Evolutionary conservation across 345 rosid genomes (phyloP).

Genomic region (Geranium rotundifolium): DNA sequence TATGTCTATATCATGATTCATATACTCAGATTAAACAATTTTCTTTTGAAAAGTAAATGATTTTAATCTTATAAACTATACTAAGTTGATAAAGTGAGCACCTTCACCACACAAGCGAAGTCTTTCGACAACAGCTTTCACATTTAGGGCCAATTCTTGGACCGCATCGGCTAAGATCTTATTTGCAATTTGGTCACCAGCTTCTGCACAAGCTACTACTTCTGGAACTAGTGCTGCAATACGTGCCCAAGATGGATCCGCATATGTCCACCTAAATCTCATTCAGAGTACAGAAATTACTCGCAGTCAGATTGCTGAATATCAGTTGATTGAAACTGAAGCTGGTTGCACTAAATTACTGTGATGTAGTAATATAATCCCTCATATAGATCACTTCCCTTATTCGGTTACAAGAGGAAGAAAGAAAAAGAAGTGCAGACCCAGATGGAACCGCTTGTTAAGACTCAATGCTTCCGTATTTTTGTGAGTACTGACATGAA

Average conservation of each 20-base stretch:
- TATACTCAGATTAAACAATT: background rate
- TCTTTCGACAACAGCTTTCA: conserved; percentile 62
- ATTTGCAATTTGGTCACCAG: conserved; percentile 55
- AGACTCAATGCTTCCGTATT: too few species aligned
- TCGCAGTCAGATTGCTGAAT: background rate
- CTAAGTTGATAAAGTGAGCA: conserved; percentile 5
- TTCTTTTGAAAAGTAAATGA: background rate
- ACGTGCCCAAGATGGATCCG: conserved; percentile 82
- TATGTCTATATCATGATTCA: too few species aligned
- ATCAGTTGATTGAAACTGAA: background rate
- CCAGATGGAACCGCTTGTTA: too few species aligned
- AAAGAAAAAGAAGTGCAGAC: background rate
- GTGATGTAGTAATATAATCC: too few species aligned
- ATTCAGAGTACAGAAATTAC: conserved; percentile 4
- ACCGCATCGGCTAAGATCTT: conserved; percentile 44
- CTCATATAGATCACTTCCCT: too few species aligned
- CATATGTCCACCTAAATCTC: conserved; percentile 54
- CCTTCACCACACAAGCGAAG: conserved; percentile 60
- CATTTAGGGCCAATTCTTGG: conserved; percentile 57
- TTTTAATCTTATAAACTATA: background rate
- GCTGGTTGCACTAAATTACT: too few species aligned
- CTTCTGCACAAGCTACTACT: conserved; percentile 65
- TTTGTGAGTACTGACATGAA: too few species aligned
- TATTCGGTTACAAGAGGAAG: background rate
- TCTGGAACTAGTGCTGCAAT: conserved; percentile 68